A percentile compares a stretch with the other conserved stretches of the same genome.
phyloP scores from a whole-genome alignment of 768 basidiomycete species.

The Amanita rimosa region DNA sequence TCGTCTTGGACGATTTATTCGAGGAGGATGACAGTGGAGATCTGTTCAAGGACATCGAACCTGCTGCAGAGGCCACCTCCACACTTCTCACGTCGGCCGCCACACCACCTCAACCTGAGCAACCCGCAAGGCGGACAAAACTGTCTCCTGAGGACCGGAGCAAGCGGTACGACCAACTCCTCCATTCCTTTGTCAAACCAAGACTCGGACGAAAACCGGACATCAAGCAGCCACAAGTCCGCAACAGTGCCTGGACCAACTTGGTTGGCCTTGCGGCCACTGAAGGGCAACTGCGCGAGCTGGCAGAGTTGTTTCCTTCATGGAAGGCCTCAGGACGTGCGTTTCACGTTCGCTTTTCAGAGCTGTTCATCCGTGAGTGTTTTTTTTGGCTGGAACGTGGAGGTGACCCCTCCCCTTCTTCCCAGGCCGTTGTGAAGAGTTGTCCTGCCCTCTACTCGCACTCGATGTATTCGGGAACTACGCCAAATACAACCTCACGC shows the following conservation, averaged over 20 bases:
- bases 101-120: neutral
- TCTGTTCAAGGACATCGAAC: conserved; percentile 9
- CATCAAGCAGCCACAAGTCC: conserved; percentile 22
- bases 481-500: conserved; percentile 44
- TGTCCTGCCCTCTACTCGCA: conserved; percentile 43
- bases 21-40: conserved; percentile 15
- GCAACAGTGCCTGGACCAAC: conserved; percentile 36
- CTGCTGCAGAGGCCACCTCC: conserved; percentile 2
- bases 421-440: conserved; percentile 51
- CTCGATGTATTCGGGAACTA: conserved; percentile 52
- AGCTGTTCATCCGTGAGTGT: conserved; percentile 42
- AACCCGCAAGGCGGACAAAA: conserved; percentile 11
- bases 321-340: conserved; percentile 35
- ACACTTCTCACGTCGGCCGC: neutral
- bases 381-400: too few relatives aligned
- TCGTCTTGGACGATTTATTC: conserved; percentile 20
- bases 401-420: too few relatives aligned
- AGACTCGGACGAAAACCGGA: conserved; percentile 28
- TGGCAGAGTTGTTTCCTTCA: conserved; percentile 34
- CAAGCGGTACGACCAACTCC: conserved; percentile 22
- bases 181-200: conserved; percentile 23
- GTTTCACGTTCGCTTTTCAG: conserved; percentile 28
- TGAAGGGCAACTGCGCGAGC: conserved; percentile 34
- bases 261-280: conserved; percentile 39
- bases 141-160: conserved; percentile 20